Percentiles rank a stretch among this genome's conserved stretches.
phyloP scores from a whole-genome alignment of 2,329 filamentous ascomycete species.

The Nemania sp. region DNA sequence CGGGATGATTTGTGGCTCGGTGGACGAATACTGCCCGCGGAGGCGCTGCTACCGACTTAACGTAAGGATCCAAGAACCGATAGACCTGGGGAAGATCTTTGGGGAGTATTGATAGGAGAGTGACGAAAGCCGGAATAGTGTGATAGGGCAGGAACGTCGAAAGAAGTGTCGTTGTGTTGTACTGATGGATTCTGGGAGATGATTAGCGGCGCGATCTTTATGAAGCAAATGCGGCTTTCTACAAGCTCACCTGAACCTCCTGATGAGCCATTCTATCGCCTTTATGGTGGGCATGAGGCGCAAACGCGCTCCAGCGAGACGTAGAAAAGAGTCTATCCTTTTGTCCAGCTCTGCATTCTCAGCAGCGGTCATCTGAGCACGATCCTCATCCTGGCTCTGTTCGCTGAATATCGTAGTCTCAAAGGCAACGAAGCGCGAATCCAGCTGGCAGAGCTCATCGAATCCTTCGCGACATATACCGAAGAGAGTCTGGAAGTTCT shows the following conservation, averaged over 20 bases:
- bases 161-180: constrained; percentile 78
- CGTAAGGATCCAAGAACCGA: constrained; percentile 84
- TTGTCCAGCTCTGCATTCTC: constrained; percentile 83
- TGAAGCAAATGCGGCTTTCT: background rate
- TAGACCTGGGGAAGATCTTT: constrained; percentile 73
- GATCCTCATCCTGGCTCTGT: constrained; percentile 87
- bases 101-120: constrained; percentile 84
- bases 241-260: constrained; percentile 75
- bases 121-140: constrained; percentile 79
- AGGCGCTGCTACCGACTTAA: constrained; percentile 73
- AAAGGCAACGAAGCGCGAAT: constrained; percentile 76
- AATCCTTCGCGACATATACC: constrained; percentile 87
- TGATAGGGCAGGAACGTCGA: constrained; percentile 94
- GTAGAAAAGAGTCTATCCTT: constrained; percentile 80
- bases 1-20: constrained; percentile 75
- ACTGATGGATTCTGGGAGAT: constrained; percentile 77
- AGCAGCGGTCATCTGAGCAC: constrained; percentile 76
- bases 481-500: constrained; percentile 89
- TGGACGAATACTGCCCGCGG: constrained; percentile 83
- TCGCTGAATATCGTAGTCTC: constrained; percentile 84
- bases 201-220: constrained; percentile 14
- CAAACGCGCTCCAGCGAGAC: constrained; percentile 73
- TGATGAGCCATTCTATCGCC: constrained; percentile 90
- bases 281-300: constrained; percentile 87
- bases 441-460: constrained; percentile 85